Evolutionary conservation across 2,329 filamentous ascomycete genomes (phyloP), one percentile per base, ranked within the genome.

Genomic region (Aspergillus sp.): DNA sequence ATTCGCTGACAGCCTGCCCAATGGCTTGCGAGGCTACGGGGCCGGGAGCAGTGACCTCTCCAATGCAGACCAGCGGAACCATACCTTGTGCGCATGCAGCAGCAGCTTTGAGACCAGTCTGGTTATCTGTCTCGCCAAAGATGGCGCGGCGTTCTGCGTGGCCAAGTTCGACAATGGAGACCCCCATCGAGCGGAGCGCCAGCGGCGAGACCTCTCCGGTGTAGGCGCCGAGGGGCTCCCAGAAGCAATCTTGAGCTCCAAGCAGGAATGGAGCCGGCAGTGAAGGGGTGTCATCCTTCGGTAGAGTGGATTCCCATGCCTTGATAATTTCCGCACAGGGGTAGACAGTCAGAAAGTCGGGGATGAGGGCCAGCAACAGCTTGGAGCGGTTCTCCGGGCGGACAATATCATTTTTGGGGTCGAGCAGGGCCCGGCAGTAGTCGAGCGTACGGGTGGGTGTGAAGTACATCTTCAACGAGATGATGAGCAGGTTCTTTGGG

Each of bases 1-100:
- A 91, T 74, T 93, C 89, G 13, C 80, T 75, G 2, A 91, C 83
- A 0, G 91, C 90, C 1, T 80, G 72, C 0, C 81, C 82, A 0
- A 89, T 82, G 0, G 81, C 78, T 9, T 75, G 64, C 1, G 74
- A 75, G n/a, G 69, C 81, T 30, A 81, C 78, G 5, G 79, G 79
- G 65, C 81, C 73, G 70, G 79, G 74, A 66, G 78, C 66, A 0
- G 79, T 85, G 68, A 84, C 80, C 80, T 96, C 92, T 10, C 92
- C 91, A 19, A 96, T 86, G 76, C 92, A 96, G 1, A 96, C 85
- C 1, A 96, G 81, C 2, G 92, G 91, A 0, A 90, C 80, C 80
- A 96, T 85, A 5, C 87, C 87, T 69, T 92, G 88, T 4, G 85
- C 78, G 15, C 84, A 86, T 1, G 86, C 86, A 0, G 90, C 91